Evolutionary conservation across 192 early-diverging fungal species (phyloP).

Genomic region (Linnemannia hyalina): DNA sequence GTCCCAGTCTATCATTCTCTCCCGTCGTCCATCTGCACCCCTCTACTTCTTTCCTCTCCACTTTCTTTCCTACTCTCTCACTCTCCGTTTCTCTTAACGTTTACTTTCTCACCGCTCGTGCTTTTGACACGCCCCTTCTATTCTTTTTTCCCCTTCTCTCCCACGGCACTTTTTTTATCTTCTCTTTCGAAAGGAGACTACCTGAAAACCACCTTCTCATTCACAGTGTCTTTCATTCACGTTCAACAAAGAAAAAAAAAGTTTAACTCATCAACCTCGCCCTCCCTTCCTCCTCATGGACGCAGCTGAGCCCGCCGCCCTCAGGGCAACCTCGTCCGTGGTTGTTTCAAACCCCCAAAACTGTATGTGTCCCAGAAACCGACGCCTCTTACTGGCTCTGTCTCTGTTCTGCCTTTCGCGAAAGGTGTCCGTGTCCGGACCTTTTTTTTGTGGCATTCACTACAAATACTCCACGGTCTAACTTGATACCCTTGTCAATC

Average conservation of each 20-base stretch:
- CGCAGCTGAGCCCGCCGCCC: not conserved
- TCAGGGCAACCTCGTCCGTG: not conserved
- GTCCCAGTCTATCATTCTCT: not conserved
- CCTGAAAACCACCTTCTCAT: not conserved
- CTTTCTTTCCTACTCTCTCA: not conserved
- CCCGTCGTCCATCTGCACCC: not conserved
- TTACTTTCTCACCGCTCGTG: not conserved
- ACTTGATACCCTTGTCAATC: not conserved
- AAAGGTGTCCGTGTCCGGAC: not conserved
- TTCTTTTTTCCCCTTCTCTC: not conserved
- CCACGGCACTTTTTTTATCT: no score
- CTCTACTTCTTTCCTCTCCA: not conserved
- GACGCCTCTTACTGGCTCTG: not conserved
- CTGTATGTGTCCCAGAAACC: not conserved
- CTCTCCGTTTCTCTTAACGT: not conserved
- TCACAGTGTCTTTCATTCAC: not conserved
- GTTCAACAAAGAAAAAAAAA: not conserved
- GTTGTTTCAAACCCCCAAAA: not conserved
- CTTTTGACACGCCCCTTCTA: not conserved
- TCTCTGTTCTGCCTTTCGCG: not conserved
- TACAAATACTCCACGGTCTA: not conserved
- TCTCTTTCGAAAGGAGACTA: not conserved
- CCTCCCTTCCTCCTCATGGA: not conserved
- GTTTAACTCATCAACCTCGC: not conserved
- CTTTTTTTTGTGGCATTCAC: not conserved